A percentile compares a stretch with the other conserved stretches of the same genome.
Conservation (phyloP, 2,329 filamentous ascomycete species). For the Cladosporium sp. region DNA sequence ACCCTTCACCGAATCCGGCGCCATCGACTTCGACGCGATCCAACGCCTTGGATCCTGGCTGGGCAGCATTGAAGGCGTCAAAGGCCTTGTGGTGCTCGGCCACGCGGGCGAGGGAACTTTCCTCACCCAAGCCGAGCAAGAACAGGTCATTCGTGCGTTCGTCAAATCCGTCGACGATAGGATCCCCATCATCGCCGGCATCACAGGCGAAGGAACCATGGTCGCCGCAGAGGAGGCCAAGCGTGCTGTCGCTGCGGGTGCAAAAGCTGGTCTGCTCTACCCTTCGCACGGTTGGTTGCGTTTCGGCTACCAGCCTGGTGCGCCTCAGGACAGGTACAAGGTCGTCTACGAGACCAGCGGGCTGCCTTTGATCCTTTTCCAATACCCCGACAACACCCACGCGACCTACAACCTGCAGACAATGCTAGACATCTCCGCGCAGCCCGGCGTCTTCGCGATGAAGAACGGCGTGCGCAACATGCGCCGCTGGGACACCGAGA, state of each 20-base stretch:
- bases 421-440: slow-evolving; percentile 50
- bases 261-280: slow-evolving; percentile 49
- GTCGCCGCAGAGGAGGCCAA: slow-evolving; percentile 50
- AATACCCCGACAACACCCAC: slow-evolving; percentile 51
- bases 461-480: slow-evolving; percentile 56
- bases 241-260: slow-evolving; percentile 49
- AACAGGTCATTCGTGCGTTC: slow-evolving; percentile 49
- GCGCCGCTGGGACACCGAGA: slow-evolving; percentile 55
- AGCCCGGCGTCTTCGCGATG: slow-evolving; percentile 52
- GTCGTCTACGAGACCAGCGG: slow-evolving; percentile 48
- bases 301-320: slow-evolving; percentile 52
- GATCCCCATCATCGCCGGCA: slow-evolving; percentile 51
- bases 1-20: slow-evolving; percentile 47
- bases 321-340: slow-evolving; percentile 51
- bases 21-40: slow-evolving; percentile 50
- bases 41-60: slow-evolving; percentile 52
- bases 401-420: slow-evolving; percentile 51
- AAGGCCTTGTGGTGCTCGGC: slow-evolving; percentile 52
- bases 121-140: slow-evolving; percentile 48
- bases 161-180: slow-evolving; percentile 49
- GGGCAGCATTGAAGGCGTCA: slow-evolving; percentile 49
- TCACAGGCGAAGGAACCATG: slow-evolving; percentile 51
- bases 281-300: slow-evolving; percentile 53
- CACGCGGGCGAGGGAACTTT: slow-evolving; percentile 54
- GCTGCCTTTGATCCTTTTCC: slow-evolving; percentile 51